Evolutionary conservation across 352 stramenopile genomes (phyloP).

Genomic region (Aphanomyces stellatus): DNA sequence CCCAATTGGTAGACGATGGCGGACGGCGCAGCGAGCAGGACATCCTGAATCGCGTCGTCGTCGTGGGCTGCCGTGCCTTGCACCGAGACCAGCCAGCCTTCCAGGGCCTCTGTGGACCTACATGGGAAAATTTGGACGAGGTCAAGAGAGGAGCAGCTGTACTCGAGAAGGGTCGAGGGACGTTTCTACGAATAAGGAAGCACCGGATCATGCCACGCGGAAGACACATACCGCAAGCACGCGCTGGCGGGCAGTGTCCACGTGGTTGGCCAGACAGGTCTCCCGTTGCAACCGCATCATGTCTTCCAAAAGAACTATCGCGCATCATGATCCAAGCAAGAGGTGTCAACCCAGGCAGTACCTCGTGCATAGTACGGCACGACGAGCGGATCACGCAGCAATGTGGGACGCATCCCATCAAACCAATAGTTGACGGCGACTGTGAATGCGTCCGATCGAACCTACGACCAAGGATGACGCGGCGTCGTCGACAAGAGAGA

Average conservation of each 20-base stretch:
- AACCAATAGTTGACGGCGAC: conserved; percentile 83
- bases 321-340: background rate
- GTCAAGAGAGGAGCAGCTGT: background rate
- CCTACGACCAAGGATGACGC: conserved; percentile 9
- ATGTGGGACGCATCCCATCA: conserved; percentile 44
- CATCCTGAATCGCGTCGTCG: conserved; percentile 25
- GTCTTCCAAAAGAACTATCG: conserved; percentile 42
- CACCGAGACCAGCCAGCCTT: background rate
- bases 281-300: conserved; percentile 23
- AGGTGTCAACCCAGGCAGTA: background rate
- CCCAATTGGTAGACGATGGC: conserved; percentile 7
- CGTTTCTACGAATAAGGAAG: background rate
- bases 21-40: conserved; percentile 14
- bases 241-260: background rate
- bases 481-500: background rate
- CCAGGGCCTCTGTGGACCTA: background rate
- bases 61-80: background rate
- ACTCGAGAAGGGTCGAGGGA: background rate
- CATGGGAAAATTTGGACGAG: no score
- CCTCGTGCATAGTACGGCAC: conserved; percentile 48
- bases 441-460: conserved; percentile 61
- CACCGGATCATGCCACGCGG: background rate
- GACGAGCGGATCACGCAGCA: conserved; percentile 37
- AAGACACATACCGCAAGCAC: background rate
- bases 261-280: background rate